phyloP scores from a whole-genome alignment of 495 filamentous ascomycete species.

The Friedmanniomyces simplex region DNA sequence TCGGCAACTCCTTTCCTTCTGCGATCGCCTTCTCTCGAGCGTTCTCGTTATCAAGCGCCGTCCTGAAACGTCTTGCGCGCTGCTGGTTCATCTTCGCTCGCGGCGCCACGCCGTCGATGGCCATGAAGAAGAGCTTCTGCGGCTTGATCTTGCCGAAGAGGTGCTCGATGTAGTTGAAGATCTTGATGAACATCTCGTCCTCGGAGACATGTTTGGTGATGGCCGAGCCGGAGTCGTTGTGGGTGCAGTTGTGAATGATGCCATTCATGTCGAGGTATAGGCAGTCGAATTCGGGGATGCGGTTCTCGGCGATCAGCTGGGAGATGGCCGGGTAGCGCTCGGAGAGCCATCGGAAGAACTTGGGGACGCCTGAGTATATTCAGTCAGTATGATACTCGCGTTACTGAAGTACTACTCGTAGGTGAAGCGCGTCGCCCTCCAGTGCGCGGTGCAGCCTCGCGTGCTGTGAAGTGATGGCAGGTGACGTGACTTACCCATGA shows the following conservation, averaged over 20 bases:
- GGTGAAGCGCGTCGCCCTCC: background rate
- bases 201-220: slow-evolving; percentile 88
- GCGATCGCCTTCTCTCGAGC: slow-evolving; percentile 81
- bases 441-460: background rate
- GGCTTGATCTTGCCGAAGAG: slow-evolving; percentile 98
- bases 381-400: background rate
- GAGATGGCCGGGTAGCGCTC: slow-evolving; percentile 99
- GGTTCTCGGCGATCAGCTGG: slow-evolving; percentile 96
- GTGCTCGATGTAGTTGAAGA: slow-evolving; percentile 99
- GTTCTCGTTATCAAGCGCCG: slow-evolving; percentile 79
- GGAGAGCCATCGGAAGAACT: slow-evolving; percentile 91
- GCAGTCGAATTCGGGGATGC: slow-evolving; percentile 98
- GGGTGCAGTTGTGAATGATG: slow-evolving; percentile 99
- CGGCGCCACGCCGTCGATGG: slow-evolving; percentile 93
- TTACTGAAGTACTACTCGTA: too few species aligned
- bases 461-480: background rate
- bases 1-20: slow-evolving; percentile 85
- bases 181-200: slow-evolving; percentile 97
- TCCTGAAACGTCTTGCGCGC: slow-evolving; percentile 87
- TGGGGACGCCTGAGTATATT: slow-evolving; percentile 75
- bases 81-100: slow-evolving; percentile 99
- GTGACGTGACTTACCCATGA: slow-evolving; percentile 18
- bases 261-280: slow-evolving; percentile 99
- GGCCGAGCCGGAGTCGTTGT: slow-evolving; percentile 76
- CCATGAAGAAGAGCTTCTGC: slow-evolving; percentile 98